A percentile compares a stretch with the other conserved stretches of the same genome.
phyloP scores from a whole-genome alignment of 208 protist species.

The Acanthamoeba divionensis region DNA sequence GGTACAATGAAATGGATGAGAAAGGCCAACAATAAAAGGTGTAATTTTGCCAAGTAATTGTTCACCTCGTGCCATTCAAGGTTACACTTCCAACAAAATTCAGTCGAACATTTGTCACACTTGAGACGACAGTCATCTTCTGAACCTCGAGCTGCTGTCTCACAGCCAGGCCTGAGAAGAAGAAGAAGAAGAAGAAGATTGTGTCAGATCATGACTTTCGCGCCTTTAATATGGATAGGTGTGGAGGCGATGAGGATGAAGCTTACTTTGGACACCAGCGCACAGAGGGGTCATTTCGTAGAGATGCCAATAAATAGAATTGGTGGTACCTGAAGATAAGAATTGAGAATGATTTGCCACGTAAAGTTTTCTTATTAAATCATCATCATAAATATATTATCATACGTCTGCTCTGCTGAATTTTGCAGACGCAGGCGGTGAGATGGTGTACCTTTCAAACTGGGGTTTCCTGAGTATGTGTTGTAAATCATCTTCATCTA shows the following conservation, averaged over 20 bases:
- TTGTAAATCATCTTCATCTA: slow-evolving; percentile 25
- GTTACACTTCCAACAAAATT: slow-evolving; percentile 53
- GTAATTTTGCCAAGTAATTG: too few species aligned
- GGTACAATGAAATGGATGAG: too few species aligned
- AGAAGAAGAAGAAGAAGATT: background rate
- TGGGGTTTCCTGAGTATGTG: slow-evolving; percentile 41
- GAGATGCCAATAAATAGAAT: slow-evolving; percentile 29
- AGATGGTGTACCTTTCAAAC: background rate
- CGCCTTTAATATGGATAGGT: too few species aligned
- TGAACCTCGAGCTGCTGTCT: slow-evolving; percentile 9
- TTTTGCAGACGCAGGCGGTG: too few species aligned
- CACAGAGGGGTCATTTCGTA: slow-evolving; percentile 42
- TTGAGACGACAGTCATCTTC: slow-evolving; percentile 49
- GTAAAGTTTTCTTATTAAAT: too few species aligned
- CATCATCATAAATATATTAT: too few species aligned
- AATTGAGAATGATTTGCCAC: too few species aligned
- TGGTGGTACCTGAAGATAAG: background rate
- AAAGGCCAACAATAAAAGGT: too few species aligned
- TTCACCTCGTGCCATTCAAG: slow-evolving; percentile 14
- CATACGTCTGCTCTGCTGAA: too few species aligned
- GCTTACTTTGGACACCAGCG: slow-evolving; percentile 42
- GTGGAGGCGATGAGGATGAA: too few species aligned
- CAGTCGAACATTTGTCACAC: slow-evolving; percentile 10
- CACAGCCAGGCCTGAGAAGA: background rate
- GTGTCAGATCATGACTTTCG: background rate